Evolutionary conservation across 768 basidiomycete species (phyloP).

Genomic region (Boletus coccyginus): DNA sequence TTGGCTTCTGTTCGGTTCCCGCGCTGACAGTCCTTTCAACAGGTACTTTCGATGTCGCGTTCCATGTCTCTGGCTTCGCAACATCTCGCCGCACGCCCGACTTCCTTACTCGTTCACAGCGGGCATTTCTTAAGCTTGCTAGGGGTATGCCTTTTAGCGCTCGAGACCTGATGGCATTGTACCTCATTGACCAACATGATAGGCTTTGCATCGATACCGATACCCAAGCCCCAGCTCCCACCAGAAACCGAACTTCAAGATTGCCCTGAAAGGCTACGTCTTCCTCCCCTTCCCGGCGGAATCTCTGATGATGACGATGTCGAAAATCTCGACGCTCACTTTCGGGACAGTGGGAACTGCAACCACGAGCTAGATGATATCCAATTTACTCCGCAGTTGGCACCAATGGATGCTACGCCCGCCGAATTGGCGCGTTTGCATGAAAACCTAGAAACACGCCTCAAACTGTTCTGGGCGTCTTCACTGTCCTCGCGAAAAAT

Average conservation of each 20-base stretch:
- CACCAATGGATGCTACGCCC: conserved; percentile 21
- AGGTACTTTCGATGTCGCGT: conserved; percentile 67
- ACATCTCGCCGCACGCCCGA: conserved; percentile 57
- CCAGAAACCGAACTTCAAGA: conserved; percentile 29
- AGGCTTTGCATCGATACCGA: conserved; percentile 75
- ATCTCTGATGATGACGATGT: conserved; percentile 58
- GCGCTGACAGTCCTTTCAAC: not conserved
- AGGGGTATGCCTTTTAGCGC: conserved; percentile 47
- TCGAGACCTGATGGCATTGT: not conserved
- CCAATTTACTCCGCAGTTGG: conserved; percentile 15
- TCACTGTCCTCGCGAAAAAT: conserved; percentile 62
- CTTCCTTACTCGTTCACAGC: conserved; percentile 67
- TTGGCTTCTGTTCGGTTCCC: not conserved
- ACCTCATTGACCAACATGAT: conserved; percentile 1
- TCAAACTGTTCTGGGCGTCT: conserved; percentile 81
- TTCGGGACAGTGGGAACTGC: conserved; percentile 32
- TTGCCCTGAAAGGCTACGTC: conserved; percentile 31
- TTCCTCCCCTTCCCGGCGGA: conserved; percentile 59
- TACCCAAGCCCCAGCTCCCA: conserved; percentile 53
- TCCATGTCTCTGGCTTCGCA: conserved; percentile 78
- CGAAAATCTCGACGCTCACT: conserved; percentile 52
- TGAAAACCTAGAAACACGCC: conserved; percentile 70
- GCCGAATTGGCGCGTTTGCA: conserved; percentile 54
- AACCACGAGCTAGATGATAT: conserved; percentile 22
- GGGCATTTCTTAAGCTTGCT: conserved; percentile 72